Evolutionary conservation across 345 rosid species (phyloP).

Genomic region (Pistacia atlantica): DNA sequence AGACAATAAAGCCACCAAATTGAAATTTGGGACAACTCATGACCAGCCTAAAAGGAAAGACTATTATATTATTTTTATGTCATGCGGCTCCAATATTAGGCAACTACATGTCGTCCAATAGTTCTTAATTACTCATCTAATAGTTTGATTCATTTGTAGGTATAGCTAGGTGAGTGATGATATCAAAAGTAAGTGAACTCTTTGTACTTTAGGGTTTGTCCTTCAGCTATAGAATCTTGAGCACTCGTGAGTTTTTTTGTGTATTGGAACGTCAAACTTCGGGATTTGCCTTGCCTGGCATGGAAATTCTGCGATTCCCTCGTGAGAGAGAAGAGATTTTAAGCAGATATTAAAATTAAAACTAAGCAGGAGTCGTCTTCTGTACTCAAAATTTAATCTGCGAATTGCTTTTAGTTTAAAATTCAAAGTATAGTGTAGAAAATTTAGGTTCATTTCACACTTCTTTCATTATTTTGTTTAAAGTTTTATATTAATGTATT

Average conservation of each 20-base stretch:
- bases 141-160: background rate
- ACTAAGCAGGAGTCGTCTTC: background rate
- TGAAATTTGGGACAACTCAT: constrained; percentile 42
- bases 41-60: constrained; percentile 41
- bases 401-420: background rate
- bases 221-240: constrained; percentile 3
- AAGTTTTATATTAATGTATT: background rate
- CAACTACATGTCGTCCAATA: constrained; percentile 12
- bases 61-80: constrained; percentile 30
- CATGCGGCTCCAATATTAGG: constrained; percentile 38
- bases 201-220: constrained; percentile 24
- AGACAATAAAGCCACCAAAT: constrained; percentile 59
- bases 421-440: background rate
- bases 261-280: background rate
- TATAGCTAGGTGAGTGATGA: background rate
- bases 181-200: constrained; percentile 20
- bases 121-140: background rate
- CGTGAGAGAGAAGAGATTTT: constrained; percentile 4
- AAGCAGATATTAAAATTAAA: too few species aligned
- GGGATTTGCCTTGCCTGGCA: constrained; percentile 15
- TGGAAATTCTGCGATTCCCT: background rate
- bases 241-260: constrained; percentile 7
- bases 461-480: too few species aligned
- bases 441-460: background rate
- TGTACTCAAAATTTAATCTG: background rate